Base-by-base conservation (phyloP, 371 early-diverging fungal species). In the Mucor circinelloides region DNA sequence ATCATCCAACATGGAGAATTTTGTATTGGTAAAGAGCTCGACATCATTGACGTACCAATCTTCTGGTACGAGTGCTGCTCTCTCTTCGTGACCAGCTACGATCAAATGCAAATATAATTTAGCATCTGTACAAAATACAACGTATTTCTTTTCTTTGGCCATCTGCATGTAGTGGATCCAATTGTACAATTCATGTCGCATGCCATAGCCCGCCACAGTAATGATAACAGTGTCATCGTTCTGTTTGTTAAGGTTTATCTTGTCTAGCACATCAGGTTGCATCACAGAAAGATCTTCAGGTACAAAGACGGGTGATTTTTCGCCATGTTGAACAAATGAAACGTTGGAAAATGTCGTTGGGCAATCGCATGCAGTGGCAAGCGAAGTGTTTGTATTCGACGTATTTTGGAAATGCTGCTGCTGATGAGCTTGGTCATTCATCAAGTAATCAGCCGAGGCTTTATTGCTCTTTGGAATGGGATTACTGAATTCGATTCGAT, bases 161-260 rank as follows among this genome's bases (percentile, higher is more conserved):
- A 17, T 32, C 32, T 68, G 30, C 38, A 68, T 30, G 1, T 60
- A 42, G 13, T 54, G 25, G 1, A 72, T 72, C 72, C 72, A 72
- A 23, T 72, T 72, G 58, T 72, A 72, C 15, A 72, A 50, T 21
- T 72, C 68, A 8, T 40, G 15, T 64, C 72, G 19, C 52, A 58
- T 65, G 2, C 56, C 55, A 31, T 72, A 68, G 19, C 36, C 40
- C 21, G 72, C 72, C 13, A 68, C 28, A 13, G 65, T 72, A 5
- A 68, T n/a, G 4, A 70, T 3, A 0, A 72, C 1, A 3, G 25
- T 50, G 13, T 25, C 12, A 17, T 58, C 60, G 9, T 38, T 50
- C 5, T 38, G 19, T 10, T 30, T 46, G n/a, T 72, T 68, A 7
- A 23, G 28, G 6, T 56, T 10, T 0, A 72, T 27, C 50, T 64